These are phyloP conservation scores for Candida piceae DNA, from an alignment of 805 yeast species.

Conservation along the genomic window DNA sequence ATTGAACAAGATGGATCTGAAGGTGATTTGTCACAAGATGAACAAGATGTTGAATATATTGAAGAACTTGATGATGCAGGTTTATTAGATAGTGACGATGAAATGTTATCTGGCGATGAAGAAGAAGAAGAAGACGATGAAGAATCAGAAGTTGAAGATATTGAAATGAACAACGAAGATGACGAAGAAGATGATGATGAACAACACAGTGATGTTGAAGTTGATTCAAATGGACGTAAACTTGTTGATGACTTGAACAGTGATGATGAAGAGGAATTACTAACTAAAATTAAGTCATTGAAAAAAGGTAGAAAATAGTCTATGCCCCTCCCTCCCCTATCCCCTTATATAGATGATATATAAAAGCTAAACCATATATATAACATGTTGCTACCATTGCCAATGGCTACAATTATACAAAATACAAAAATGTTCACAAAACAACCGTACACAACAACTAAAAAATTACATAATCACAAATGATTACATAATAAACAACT, in stretches of 20 bases:
- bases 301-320: no score
- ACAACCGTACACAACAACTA: no score
- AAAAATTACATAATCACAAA: no score
- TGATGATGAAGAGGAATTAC: conserved; percentile 15
- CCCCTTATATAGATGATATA: no score
- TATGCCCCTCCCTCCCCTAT: no score
- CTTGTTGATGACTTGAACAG: conserved; percentile 9
- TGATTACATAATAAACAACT: no score
- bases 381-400: no score
- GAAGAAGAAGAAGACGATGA: conserved; percentile 18
- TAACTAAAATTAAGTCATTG: conserved; percentile 7
- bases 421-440: no score
- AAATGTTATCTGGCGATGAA: conserved; percentile 13
- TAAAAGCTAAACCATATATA: no score
- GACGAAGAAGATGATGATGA: conserved; percentile 44
- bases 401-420: no score
- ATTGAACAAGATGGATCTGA: conserved; percentile 21
- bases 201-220: conserved; percentile 37
- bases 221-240: conserved; percentile 18
- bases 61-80: conserved; percentile 61
- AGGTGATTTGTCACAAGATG: conserved; percentile 30
- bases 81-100: conserved; percentile 22
- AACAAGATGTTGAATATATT: conserved; percentile 60
- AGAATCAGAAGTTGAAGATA: conserved; percentile 20
- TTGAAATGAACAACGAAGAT: conserved; percentile 16